Conservation (phyloP, 257 asterid species). For the Ilex aquifolium region DNA sequence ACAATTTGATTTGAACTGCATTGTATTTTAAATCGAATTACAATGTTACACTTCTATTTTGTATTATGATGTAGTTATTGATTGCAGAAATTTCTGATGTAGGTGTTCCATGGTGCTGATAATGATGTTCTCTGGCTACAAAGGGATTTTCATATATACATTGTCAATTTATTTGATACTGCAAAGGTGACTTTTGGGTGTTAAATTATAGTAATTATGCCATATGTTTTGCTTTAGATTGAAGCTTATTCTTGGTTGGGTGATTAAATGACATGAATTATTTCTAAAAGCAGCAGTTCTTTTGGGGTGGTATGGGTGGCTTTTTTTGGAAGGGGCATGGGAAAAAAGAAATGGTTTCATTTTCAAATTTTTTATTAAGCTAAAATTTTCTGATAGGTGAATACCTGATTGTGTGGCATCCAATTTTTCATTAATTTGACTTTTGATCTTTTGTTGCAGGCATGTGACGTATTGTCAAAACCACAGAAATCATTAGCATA, state of each 20-base stretch:
- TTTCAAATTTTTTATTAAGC: neutral
- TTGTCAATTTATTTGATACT: slow-evolving; percentile 89
- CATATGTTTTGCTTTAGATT: neutral
- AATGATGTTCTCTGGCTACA: slow-evolving; percentile 97
- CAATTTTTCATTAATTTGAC: slow-evolving; percentile 8
- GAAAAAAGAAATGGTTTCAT: neutral
- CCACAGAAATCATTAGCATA: slow-evolving; percentile 94
- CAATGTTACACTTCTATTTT: slow-evolving; percentile 2
- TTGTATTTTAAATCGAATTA: neutral
- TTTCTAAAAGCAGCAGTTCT: neutral
- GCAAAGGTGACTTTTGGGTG: slow-evolving; percentile 60
- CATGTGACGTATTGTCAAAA: slow-evolving; percentile 75
- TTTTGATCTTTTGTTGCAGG: slow-evolving; percentile 44
- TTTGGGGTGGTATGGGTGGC: neutral
- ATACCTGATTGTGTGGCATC: neutral
- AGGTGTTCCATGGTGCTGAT: slow-evolving; percentile 99
- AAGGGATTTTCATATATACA: slow-evolving; percentile 91
- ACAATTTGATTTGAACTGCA: no score
- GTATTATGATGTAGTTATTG: neutral
- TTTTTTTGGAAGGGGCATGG: neutral
- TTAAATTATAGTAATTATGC: neutral
- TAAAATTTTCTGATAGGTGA: neutral
- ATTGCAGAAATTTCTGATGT: slow-evolving; percentile 15
- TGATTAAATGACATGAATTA: neutral
- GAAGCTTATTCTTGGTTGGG: neutral